Evolutionary conservation across 1,139 yeast genomes (phyloP).

Genomic region (Candida sanyaensis): DNA sequence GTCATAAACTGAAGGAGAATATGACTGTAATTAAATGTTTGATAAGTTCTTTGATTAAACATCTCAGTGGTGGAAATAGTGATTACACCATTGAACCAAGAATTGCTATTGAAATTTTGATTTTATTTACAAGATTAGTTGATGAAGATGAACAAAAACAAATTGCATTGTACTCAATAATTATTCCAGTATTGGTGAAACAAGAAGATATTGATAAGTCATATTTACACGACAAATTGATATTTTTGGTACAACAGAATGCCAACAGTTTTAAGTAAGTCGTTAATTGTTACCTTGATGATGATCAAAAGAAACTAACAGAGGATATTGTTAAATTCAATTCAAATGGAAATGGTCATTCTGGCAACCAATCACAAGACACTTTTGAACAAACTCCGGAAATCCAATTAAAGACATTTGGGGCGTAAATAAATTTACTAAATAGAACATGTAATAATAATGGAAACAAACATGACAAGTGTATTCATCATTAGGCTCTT

Average conservation of each 20-base stretch:
- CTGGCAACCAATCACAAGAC: conserved; percentile 5
- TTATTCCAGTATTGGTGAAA: conserved; percentile 53
- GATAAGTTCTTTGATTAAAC: conserved; percentile 28
- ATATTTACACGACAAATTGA: conserved; percentile 53
- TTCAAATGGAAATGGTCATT: conserved; percentile 7
- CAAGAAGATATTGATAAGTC: conserved; percentile 25
- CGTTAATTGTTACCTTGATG: conserved; percentile 37
- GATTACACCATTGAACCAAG: conserved; percentile 29
- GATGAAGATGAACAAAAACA: conserved; percentile 31
- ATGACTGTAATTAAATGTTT: conserved; percentile 32
- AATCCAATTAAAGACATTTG: conserved; percentile 41
- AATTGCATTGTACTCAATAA: conserved; percentile 38
- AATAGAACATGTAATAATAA: not conserved
- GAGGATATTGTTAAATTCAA: conserved; percentile 41
- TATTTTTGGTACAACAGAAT: conserved; percentile 51
- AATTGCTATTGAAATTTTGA: conserved; percentile 55
- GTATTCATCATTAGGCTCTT: not conserved
- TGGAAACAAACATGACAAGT: not conserved
- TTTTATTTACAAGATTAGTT: conserved; percentile 43
- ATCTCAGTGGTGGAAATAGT: conserved; percentile 18
- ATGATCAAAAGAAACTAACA: conserved; percentile 37
- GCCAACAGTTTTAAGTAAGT: conserved; percentile 57
- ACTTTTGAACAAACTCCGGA: conserved; percentile 21
- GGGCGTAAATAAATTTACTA: conserved; percentile 12
- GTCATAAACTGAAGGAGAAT: conserved; percentile 24